Base-by-base conservation (phyloP, 257 asterid genomes). In the Lantana camara region DNA sequence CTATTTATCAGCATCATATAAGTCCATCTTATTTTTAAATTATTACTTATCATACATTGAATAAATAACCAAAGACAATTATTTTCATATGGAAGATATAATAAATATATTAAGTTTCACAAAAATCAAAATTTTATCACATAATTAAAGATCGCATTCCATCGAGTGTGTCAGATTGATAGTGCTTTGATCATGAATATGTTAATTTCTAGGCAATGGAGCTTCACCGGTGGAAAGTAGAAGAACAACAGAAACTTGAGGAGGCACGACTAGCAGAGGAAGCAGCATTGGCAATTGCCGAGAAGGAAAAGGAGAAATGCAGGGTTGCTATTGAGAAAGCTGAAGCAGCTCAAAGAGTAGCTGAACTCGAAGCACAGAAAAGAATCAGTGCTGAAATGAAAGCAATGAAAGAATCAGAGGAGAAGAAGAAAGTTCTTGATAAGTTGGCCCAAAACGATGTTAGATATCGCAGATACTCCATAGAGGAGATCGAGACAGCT, bases 241-340 rank as follows among this genome's bases (percentile, higher is more conserved):
- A 89, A 70, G 97, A 87, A 57, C 81, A 87, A 63, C 83, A 84
- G 57, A 84, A 53, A 66, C 82, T 87, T 24, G 95, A 87, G 75
- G 90, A 79, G 65, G 93, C 96, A 8, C 77, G 83, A 24, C 64
- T 67, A 55, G 83, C 90, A 2, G 91, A 93, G 81, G 97, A 83
- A 79, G 93, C 95, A 23, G 97, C 95, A 41, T 48, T 81, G 32
- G 95, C 96, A 8, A 54, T 92, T 11, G 96, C 91, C 55, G 91
- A 82, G 77, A 79, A 73, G 66, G 95, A 89, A 70, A 92, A 84
- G 53, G 83, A 78, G 11, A 90, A 84, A 71, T 93, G 97, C 75
- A 81, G 73, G 74, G 96, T 74, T 20, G 98, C 97, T 58, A 66
- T 93, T n/a, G 92, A 90, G 70, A 88, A 80, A 72, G 99, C 97